These are phyloP conservation scores for Kockovaella imperatae DNA, from an alignment of 768 basidiomycete genomes.

Conservation along the genomic window DNA sequence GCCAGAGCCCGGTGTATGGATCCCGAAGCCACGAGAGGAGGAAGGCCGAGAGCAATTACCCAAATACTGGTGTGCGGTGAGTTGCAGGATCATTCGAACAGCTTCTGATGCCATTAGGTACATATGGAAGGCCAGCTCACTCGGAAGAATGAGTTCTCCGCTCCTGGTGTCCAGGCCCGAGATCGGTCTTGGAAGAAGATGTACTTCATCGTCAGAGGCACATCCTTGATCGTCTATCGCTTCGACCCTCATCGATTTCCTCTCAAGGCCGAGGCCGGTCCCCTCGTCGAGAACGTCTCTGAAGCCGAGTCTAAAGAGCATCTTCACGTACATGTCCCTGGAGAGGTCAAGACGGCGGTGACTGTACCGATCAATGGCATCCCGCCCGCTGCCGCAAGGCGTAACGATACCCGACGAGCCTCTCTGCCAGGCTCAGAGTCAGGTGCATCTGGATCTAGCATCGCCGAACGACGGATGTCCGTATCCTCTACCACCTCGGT, in stretches of 20 bases:
- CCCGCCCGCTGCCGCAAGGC: not conserved
- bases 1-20: slow-evolving; percentile 39
- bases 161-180: slow-evolving; percentile 74
- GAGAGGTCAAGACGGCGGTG: slow-evolving; percentile 14
- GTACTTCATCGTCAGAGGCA: slow-evolving; percentile 85
- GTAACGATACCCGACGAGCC: not conserved
- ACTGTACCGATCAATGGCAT: not conserved
- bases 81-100: not conserved
- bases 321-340: slow-evolving; percentile 43
- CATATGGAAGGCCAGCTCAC: slow-evolving; percentile 74
- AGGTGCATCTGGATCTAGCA: not conserved
- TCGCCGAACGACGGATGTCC: not conserved
- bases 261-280: slow-evolving; percentile 21
- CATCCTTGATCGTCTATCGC: slow-evolving; percentile 62
- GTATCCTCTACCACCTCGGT: not conserved
- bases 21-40: slow-evolving; percentile 52
- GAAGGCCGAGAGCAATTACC: slow-evolving; percentile 79
- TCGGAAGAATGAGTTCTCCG: slow-evolving; percentile 84
- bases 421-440: no score
- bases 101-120: slow-evolving; percentile 45
- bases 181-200: slow-evolving; percentile 88
- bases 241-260: slow-evolving; percentile 46
- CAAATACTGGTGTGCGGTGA: slow-evolving; percentile 58
- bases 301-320: slow-evolving; percentile 36
- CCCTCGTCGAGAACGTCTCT: slow-evolving; percentile 7